Evolutionary conservation across 768 basidiomycete species (phyloP).

Genomic region (Leucocoprinus leucothites): DNA sequence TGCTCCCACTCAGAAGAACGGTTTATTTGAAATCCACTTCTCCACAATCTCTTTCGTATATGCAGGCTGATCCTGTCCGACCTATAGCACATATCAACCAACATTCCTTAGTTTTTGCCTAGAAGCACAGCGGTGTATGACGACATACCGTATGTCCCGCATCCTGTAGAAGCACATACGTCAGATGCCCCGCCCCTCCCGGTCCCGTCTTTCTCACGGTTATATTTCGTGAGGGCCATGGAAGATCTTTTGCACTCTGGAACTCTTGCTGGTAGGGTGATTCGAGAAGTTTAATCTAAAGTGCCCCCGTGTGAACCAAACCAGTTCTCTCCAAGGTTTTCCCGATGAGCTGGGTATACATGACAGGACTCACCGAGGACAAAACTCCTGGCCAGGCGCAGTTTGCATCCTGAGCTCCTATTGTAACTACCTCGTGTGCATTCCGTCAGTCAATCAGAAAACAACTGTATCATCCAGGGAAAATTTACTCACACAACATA

Average conservation of each 20-base stretch:
- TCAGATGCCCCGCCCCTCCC: conserved; percentile 31
- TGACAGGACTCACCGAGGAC: conserved; percentile 19
- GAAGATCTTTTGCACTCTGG: conserved; percentile 21
- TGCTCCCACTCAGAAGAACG: conserved; percentile 8
- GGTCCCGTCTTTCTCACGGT: conserved; percentile 25
- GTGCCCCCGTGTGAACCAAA: too few relatives aligned
- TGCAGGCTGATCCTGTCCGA: conserved; percentile 18
- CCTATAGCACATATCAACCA: conserved; percentile 5
- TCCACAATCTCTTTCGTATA: conserved; percentile 20
- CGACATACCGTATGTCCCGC: conserved; percentile 31
- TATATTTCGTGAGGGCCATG: conserved; percentile 21
- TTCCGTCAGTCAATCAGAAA: background rate
- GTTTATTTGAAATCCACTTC: conserved; percentile 16
- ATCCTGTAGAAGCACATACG: conserved; percentile 26
- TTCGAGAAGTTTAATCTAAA: conserved; percentile 23
- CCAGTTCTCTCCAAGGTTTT: too few relatives aligned
- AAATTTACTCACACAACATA: conserved; percentile 22
- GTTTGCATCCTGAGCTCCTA: conserved; percentile 27
- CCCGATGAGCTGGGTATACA: too few relatives aligned
- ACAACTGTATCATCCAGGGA: background rate
- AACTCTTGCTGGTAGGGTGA: conserved; percentile 25
- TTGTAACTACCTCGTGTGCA: conserved; percentile 19
- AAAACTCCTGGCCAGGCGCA: conserved; percentile 27
- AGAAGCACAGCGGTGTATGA: background rate
- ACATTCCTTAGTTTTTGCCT: background rate